These are phyloP conservation scores for Elongisporangium undulatum DNA, from an alignment of 352 stramenopile genomes.

Conservation along the genomic window DNA sequence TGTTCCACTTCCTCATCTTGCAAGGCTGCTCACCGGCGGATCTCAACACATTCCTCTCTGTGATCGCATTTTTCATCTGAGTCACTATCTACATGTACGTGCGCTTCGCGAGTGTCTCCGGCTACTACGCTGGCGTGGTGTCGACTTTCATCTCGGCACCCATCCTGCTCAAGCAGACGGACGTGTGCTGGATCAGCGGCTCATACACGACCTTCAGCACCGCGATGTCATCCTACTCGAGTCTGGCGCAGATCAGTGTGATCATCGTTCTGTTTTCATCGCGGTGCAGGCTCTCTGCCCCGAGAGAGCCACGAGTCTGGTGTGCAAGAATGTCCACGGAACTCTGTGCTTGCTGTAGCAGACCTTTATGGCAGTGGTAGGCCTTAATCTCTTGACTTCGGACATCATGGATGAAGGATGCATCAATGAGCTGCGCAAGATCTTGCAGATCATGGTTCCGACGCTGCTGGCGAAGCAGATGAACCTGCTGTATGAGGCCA, in stretches of 20 bases:
- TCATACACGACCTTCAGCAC: too few species aligned
- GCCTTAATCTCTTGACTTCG: conserved; percentile 54
- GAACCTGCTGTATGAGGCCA: conserved; percentile 52
- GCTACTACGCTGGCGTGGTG: conserved; percentile 50
- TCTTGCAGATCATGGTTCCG: conserved; percentile 56
- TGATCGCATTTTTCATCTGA: conserved; percentile 51
- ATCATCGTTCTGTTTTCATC: conserved; percentile 69
- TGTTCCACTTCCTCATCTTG: conserved; percentile 56
- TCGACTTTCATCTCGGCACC: conserved; percentile 59
- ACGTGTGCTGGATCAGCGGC: too few species aligned
- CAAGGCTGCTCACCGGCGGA: conserved; percentile 23
- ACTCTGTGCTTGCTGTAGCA: conserved; percentile 60
- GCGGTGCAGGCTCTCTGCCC: conserved; percentile 63
- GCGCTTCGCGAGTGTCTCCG: conserved; percentile 48
- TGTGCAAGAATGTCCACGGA: conserved; percentile 73
- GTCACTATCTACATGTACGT: conserved; percentile 63
- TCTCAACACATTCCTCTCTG: conserved; percentile 37
- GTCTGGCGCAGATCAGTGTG: conserved; percentile 70
- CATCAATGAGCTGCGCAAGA: conserved; percentile 41
- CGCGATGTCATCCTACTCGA: conserved; percentile 79
- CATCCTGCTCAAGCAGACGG: conserved; percentile 53
- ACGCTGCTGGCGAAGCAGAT: conserved; percentile 50
- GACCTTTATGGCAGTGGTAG: conserved; percentile 61
- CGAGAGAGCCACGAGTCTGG: conserved; percentile 55
- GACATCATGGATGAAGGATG: conserved; percentile 49